A percentile compares a stretch with the other conserved stretches of the same genome.
These are phyloP conservation scores for Collybiopsis luxurians DNA, from an alignment of 768 basidiomycete species.

Conservation along the genomic window DNA sequence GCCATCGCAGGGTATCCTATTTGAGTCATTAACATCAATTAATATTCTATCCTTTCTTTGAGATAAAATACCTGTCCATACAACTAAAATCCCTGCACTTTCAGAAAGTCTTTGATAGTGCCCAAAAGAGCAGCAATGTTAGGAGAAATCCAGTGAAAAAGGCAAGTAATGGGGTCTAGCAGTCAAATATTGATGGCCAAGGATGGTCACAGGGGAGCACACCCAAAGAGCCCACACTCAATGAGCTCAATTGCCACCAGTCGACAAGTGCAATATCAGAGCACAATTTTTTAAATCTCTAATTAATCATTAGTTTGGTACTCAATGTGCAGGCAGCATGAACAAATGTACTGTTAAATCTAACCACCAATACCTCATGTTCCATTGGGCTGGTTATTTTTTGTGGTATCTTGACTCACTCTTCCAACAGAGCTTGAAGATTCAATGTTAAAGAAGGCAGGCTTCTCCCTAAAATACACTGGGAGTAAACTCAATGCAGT, in stretches of 20 bases:
- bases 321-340: neutral
- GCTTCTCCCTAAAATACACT: no score
- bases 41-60: neutral
- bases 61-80: constrained; percentile 7
- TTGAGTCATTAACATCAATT: neutral
- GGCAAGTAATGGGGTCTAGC: constrained; percentile 10
- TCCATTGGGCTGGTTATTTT: no score
- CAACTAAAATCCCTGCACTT: constrained; percentile 11
- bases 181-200: constrained; percentile 13
- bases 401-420: no score
- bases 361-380: neutral
- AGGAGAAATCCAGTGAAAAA: constrained; percentile 12
- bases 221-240: constrained; percentile 7
- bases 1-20: no score
- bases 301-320: neutral
- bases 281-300: neutral
- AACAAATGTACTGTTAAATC: neutral
- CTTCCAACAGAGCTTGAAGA: no score
- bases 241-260: constrained; percentile 14
- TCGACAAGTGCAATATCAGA: constrained; percentile 9
- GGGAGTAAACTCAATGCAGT: no score
- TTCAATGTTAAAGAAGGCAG: no score
- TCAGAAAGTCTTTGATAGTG: constrained; percentile 14
- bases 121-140: constrained; percentile 14
- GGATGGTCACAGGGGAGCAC: constrained; percentile 2